Evolutionary conservation across 1,284 basidiomycete species (phyloP), one percentile per base, ranked within the genome.

Genomic region (Trichosporon asahii): DNA sequence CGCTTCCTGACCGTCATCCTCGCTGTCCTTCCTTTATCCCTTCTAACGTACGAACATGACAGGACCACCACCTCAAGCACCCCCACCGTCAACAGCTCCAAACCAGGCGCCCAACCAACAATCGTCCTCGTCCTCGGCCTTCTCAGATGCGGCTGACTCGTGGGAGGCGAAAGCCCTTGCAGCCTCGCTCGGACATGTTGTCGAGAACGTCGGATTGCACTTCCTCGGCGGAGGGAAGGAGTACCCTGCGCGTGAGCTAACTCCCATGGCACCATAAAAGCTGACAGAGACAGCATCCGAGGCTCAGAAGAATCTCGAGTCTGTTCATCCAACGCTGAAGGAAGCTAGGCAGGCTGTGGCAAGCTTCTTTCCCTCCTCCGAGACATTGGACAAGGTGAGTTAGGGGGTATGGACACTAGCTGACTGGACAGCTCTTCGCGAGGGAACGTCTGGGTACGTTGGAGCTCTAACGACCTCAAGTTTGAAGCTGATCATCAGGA

Each of bases 361-460:
- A 6, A 73, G 72, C 67, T 76, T 83, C 68, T 83, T 77, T 71
- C 82, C 82, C 9, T 76, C 72, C 9, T 70, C 74, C 18, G 76
- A 80, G 68, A 78, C 78, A 6, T 27, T 82, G 1, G 80, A 83
- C 64, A 75, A 75, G 55, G 81, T 81, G 57, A 15, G 78, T 18
- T 31, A 12, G n/a, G n/a, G n/a, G n/a, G n/a, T n/a, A n/a, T n/a
- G n/a, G n/a, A n/a, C n/a, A n/a, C n/a, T n/a, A 31, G 37, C 65
- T 55, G 25, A 67, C 53, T 2, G n/a, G 27, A 18, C 49, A 83
- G 81, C 78, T 83, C 1, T 82, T 82, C 68, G 72, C 76, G 0
- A 73, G 75, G 65, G 81, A 83, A 64, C 80, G 81, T 70, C 80
- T 83, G 78, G 82, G 81, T 80, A 37, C 66, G 80, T 61, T 37